phyloP scores from a whole-genome alignment of 2,329 filamentous ascomycete genomes.

The Trichoderma pleuroti region DNA sequence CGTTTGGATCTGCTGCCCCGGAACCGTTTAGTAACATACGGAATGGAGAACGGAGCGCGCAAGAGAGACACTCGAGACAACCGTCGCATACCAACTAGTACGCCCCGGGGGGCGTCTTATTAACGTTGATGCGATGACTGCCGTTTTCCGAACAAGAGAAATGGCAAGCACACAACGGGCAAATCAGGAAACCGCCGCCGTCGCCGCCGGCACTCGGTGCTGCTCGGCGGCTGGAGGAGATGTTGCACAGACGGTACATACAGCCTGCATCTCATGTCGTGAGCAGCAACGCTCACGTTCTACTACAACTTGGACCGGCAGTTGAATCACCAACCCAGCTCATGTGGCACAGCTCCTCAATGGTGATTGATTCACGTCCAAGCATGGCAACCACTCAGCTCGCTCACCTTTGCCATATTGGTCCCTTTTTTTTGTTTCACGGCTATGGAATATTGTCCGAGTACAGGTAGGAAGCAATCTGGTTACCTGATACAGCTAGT shows the following conservation, averaged over 20 bases:
- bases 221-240: neutral
- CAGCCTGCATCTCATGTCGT: neutral
- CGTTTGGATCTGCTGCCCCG: neutral
- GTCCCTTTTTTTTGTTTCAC: neutral
- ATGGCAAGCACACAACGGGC: neutral
- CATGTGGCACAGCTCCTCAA: neutral
- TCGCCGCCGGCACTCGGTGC: slow-evolving; percentile 8
- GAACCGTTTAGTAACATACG: neutral
- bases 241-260: neutral
- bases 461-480: neutral
- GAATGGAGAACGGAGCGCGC: neutral
- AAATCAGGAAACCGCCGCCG: neutral
- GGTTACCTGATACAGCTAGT: neutral
- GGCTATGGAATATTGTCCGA: neutral
- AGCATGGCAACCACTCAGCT: neutral
- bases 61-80: neutral
- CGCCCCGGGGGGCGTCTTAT: neutral
- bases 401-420: neutral
- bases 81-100: neutral
- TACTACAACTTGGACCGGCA: neutral
- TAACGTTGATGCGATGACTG: neutral
- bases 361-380: neutral
- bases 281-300: neutral
- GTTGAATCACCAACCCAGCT: neutral
- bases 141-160: neutral